phyloP scores from a whole-genome alignment of 2,329 filamentous ascomycete species.

The Aspergillus sp. region DNA sequence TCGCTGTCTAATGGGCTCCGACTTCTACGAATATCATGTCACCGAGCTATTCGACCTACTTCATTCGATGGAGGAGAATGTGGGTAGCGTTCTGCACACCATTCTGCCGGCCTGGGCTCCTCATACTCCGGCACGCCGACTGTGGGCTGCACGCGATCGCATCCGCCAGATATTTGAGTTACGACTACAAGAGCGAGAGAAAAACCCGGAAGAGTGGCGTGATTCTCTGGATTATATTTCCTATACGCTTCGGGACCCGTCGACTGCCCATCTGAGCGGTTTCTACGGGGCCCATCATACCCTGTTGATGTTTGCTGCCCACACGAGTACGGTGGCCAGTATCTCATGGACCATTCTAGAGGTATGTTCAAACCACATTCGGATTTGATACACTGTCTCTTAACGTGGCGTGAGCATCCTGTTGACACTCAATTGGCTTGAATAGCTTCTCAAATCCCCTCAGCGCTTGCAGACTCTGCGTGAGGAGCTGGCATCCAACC shows the following conservation, averaged over 20 bases:
- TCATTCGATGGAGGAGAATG: slow-evolving; percentile 2
- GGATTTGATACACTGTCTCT: background rate
- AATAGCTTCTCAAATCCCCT: background rate
- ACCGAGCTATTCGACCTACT: slow-evolving; percentile 1
- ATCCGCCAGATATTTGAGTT: slow-evolving; percentile 1
- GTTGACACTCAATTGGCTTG: background rate
- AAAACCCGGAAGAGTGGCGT: background rate
- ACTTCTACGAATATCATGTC: slow-evolving; percentile 5
- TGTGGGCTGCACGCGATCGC: background rate
- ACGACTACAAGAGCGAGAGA: background rate
- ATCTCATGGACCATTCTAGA: slow-evolving; percentile 4
- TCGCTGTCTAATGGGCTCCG: slow-evolving; percentile 3
- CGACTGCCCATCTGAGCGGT: background rate
- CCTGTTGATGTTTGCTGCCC: slow-evolving; percentile 5
- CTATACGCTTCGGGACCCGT: slow-evolving; percentile 3
- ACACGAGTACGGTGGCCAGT: slow-evolving; percentile 5
- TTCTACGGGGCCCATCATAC: slow-evolving; percentile 4
- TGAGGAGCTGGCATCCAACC: background rate
- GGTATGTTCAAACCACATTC: background rate
- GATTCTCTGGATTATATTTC: slow-evolving; percentile 4
- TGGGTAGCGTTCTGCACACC: background rate
- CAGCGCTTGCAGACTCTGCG: background rate
- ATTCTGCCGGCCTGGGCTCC: background rate
- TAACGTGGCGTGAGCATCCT: background rate
- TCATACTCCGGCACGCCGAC: background rate